Percentiles rank a stretch among this genome's conserved stretches.
Evolutionary conservation across 257 asterid species (phyloP).

Genomic region (Jaltomata sinuosa): DNA sequence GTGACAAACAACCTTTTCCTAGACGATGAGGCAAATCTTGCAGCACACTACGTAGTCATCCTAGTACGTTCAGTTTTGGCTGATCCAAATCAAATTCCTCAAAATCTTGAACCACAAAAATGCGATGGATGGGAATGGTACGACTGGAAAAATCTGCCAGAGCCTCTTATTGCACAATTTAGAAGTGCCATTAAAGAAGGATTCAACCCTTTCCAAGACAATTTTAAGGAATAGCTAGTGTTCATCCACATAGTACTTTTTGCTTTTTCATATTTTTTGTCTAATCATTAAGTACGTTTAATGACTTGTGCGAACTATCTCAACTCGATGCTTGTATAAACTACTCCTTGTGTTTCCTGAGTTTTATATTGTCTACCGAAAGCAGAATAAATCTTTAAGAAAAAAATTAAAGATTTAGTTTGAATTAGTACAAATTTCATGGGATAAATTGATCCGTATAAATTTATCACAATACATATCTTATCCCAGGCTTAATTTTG

Average conservation of each 20-base stretch:
- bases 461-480: no score
- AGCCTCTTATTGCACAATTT: conserved; percentile 32
- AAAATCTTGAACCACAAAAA: conserved; percentile 45
- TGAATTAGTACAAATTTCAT: no score
- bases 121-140: conserved; percentile 69
- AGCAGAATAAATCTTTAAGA: no score
- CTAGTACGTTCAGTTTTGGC: conserved; percentile 32
- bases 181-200: conserved; percentile 18
- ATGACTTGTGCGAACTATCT: neutral
- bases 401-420: no score
- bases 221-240: neutral
- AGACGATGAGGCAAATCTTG: neutral
- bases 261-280: no score
- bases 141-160: conserved; percentile 41
- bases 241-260: neutral
- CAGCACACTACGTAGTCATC: conserved; percentile 35
- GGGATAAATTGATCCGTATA: no score
- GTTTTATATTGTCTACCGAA: no score
- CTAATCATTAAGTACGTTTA: neutral
- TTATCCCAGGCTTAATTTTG: no score
- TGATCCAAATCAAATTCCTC: conserved; percentile 22
- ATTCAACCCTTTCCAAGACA: conserved; percentile 21
- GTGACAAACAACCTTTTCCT: conserved; percentile 28
- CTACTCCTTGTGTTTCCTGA: no score
- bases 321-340: neutral